Conservation (phyloP, 2,329 filamentous ascomycete genomes). For the Apiospora saccharicola region DNA sequence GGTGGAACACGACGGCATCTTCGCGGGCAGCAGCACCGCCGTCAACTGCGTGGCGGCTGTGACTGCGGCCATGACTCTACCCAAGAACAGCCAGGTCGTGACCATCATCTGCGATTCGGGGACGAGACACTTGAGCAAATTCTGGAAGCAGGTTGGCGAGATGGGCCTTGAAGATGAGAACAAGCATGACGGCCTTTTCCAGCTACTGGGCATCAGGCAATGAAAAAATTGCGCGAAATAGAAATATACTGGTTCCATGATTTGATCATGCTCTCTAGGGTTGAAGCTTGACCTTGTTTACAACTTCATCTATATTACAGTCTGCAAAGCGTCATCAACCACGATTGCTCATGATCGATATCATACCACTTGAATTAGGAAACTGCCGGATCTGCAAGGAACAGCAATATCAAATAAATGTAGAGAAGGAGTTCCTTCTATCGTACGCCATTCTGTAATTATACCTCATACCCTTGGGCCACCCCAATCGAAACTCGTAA, state of each 20-base stretch:
- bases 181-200: slow-evolving; percentile 55
- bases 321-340: not conserved
- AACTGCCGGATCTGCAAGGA: not conserved
- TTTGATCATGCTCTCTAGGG: not conserved
- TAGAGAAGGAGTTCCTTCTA: slow-evolving; percentile 12
- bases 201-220: slow-evolving; percentile 54
- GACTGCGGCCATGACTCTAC: slow-evolving; percentile 69
- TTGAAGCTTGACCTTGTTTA: slow-evolving; percentile 5
- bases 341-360: not conserved
- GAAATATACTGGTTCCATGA: not conserved
- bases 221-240: not conserved
- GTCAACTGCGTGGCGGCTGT: slow-evolving; percentile 92
- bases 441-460: slow-evolving; percentile 2
- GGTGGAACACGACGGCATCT: slow-evolving; percentile 94
- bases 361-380: not conserved
- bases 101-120: slow-evolving; percentile 87
- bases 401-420: not conserved
- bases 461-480: not conserved
- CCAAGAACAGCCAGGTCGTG: slow-evolving; percentile 71
- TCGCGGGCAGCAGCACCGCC: slow-evolving; percentile 92
- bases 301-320: slow-evolving; percentile 7
- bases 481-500: slow-evolving; percentile 12
- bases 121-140: slow-evolving; percentile 83
- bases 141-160: slow-evolving; percentile 78
- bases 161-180: slow-evolving; percentile 70